Evolutionary conservation across 2,329 filamentous ascomycete genomes (phyloP).

Genomic region (Byssochlamys sp.): DNA sequence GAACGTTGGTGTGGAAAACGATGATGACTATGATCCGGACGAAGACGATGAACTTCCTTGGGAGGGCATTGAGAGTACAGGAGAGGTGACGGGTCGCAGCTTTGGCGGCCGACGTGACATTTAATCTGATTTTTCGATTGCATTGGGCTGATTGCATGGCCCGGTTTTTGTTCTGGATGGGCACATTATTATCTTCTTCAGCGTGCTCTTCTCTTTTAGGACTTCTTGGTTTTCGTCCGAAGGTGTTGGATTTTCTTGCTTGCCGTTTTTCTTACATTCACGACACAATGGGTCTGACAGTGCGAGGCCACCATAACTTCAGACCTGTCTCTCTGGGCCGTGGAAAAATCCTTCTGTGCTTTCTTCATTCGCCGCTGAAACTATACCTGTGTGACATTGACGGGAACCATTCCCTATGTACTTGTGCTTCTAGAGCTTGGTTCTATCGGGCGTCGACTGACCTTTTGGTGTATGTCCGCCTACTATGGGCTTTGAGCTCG

Average conservation of each 20-base stretch:
- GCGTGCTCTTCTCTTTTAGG: neutral
- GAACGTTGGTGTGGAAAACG: constrained; percentile 6
- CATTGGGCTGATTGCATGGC: neutral
- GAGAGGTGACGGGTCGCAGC: constrained; percentile 26
- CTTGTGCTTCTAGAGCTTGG: neutral
- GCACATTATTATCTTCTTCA: neutral
- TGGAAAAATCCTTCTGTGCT: too few species aligned
- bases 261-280: neutral
- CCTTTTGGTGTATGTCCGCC: constrained; percentile 7
- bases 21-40: constrained; percentile 14
- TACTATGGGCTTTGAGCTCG: constrained; percentile 1
- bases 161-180: neutral
- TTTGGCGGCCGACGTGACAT: constrained; percentile 9
- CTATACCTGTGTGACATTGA: neutral
- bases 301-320: neutral
- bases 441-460: constrained; percentile 6
- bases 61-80: constrained; percentile 36
- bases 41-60: constrained; percentile 33
- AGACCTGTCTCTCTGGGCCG: neutral
- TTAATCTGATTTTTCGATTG: constrained; percentile 5
- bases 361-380: neutral
- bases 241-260: neutral
- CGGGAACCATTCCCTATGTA: neutral
- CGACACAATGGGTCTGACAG: neutral
- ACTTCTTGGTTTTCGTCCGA: neutral